Percentiles rank a stretch among this genome's conserved stretches.
Conservation (phyloP, 805 yeast species). For the Yarrowia sp. region DNA sequence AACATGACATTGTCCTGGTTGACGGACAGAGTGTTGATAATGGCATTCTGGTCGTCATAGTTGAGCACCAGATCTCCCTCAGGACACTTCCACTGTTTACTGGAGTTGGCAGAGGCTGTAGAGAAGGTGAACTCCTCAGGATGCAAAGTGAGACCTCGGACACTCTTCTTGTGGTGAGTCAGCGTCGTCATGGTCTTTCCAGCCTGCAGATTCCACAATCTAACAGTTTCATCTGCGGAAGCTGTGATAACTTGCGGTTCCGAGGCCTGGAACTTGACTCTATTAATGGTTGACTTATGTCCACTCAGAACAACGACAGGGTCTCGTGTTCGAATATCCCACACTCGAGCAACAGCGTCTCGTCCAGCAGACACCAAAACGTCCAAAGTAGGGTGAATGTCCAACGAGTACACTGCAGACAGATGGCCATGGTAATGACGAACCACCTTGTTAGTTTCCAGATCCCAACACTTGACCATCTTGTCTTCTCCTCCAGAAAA, state of each 20-base stretch:
- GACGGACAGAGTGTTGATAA: slow-evolving; percentile 72
- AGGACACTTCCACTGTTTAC: slow-evolving; percentile 85
- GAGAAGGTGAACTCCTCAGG: slow-evolving; percentile 76
- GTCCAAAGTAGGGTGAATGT: slow-evolving; percentile 86
- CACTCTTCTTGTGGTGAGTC: slow-evolving; percentile 85
- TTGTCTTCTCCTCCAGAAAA: slow-evolving; percentile 95
- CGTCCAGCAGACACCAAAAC: slow-evolving; percentile 86
- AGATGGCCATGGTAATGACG: slow-evolving; percentile 94
- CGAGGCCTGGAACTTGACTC: slow-evolving; percentile 68
- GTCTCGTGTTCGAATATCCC: slow-evolving; percentile 88
- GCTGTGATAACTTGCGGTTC: slow-evolving; percentile 89
- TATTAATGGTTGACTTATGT: slow-evolving; percentile 76
- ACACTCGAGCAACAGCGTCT: slow-evolving; percentile 82
- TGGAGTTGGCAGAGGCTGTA: slow-evolving; percentile 80
- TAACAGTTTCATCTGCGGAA: slow-evolving; percentile 82
- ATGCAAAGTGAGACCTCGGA: slow-evolving; percentile 73
- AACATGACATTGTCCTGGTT: slow-evolving; percentile 72
- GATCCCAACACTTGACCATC: slow-evolving; percentile 93
- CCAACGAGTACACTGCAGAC: slow-evolving; percentile 84
- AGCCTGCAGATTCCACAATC: slow-evolving; percentile 89
- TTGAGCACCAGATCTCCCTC: slow-evolving; percentile 74
- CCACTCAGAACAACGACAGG: slow-evolving; percentile 82
- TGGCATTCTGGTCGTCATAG: slow-evolving; percentile 55
- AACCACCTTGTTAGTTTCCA: slow-evolving; percentile 80
- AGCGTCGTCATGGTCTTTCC: slow-evolving; percentile 73